Evolutionary conservation across 2,329 filamentous ascomycete genomes (phyloP).

Genomic region (Scedosporium aurantiacum): DNA sequence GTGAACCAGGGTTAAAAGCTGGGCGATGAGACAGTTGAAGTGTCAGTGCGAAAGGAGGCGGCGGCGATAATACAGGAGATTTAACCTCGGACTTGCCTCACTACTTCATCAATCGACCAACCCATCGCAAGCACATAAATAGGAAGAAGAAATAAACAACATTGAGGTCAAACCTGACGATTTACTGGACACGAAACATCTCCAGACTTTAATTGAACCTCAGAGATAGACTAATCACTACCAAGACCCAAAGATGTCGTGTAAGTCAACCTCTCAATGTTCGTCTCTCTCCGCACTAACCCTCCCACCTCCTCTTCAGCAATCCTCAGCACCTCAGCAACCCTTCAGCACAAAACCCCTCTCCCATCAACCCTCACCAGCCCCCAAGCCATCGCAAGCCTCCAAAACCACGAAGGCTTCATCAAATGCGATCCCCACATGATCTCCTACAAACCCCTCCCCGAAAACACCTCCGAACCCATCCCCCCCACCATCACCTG

Average conservation of each 20-base stretch:
- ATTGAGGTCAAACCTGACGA: too few relatives aligned
- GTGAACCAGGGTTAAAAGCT: background rate
- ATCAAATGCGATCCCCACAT: conserved; percentile 42
- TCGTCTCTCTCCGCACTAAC: background rate
- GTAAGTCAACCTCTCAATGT: background rate
- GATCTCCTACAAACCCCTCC: conserved; percentile 27
- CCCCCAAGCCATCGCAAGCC: conserved; percentile 28
- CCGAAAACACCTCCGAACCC: conserved; percentile 13
- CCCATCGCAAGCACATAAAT: background rate
- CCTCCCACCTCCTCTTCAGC: conserved; percentile 10
- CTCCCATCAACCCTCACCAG: conserved; percentile 27
- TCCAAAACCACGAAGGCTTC: conserved; percentile 42
- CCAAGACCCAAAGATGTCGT: background rate
- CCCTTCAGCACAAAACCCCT: conserved; percentile 29
- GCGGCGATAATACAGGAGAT: background rate
- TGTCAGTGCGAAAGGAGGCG: conserved; percentile 1
- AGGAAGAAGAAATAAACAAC: background rate
- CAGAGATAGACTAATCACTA: background rate
- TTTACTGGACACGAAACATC: background rate
- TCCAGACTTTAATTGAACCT: background rate
- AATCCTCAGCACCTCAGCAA: conserved; percentile 33
- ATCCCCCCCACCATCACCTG: background rate
- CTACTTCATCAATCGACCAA: too few relatives aligned
- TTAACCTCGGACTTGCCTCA: background rate
- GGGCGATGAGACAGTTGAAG: conserved; percentile 3